Percentiles rank a stretch among this genome's conserved stretches.
phyloP scores from a whole-genome alignment of 2,329 filamentous ascomycete genomes.

The Penicillium fuscoglaucum region DNA sequence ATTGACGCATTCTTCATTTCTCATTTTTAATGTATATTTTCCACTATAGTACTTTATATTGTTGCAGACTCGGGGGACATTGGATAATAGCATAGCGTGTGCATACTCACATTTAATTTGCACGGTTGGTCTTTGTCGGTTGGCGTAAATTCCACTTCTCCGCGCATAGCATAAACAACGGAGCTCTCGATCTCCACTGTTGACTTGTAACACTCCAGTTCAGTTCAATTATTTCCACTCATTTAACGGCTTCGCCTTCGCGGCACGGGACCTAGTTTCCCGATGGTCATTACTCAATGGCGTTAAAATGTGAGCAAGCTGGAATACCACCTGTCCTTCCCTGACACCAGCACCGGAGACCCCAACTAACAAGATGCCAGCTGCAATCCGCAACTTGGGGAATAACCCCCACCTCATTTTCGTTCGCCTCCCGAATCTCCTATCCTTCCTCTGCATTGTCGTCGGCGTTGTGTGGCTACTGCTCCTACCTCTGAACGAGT shows the following conservation, averaged over 20 bases:
- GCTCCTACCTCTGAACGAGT: conserved; percentile 82
- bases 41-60: conserved; percentile 18
- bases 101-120: conserved; percentile 25
- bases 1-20: conserved; percentile 8
- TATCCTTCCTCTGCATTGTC: conserved; percentile 80
- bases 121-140: conserved; percentile 34
- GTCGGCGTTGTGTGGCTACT: conserved; percentile 88
- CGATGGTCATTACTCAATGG: conserved; percentile 37
- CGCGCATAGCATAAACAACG: conserved; percentile 21
- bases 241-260: conserved; percentile 13
- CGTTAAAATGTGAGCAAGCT: conserved; percentile 41
- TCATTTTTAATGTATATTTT: conserved; percentile 38
- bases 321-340: conserved; percentile 3
- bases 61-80: conserved; percentile 5
- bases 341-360: not conserved
- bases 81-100: conserved; percentile 26
- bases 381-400: conserved; percentile 58
- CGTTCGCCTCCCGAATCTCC: conserved; percentile 76
- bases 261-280: conserved; percentile 26
- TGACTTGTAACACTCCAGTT: conserved; percentile 10
- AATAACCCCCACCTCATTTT: conserved; percentile 74
- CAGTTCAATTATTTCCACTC: conserved; percentile 7
- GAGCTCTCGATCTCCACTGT: conserved; percentile 20
- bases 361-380: conserved; percentile 27
- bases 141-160: conserved; percentile 34